phyloP scores from a whole-genome alignment of 2,329 filamentous ascomycete species.

The Diplodia scrobiculata region DNA sequence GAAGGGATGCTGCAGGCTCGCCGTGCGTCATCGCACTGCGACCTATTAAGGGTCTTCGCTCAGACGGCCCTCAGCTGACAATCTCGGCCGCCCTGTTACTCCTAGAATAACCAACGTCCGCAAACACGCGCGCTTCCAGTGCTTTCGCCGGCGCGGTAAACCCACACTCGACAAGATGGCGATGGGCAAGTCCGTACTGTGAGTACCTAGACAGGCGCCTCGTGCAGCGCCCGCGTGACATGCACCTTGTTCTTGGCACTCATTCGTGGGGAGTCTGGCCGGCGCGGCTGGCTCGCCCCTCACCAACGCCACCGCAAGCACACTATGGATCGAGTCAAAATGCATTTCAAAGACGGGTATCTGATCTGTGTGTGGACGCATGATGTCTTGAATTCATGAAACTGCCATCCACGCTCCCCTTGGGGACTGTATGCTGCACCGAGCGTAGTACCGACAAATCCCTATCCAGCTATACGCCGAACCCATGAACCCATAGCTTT shows the following conservation, averaged over 20 bases:
- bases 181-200: background rate
- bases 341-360: constrained; percentile 30
- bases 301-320: constrained; percentile 16
- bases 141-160: background rate
- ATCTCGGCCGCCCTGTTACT: constrained; percentile 23
- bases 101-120: background rate
- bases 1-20: constrained; percentile 8
- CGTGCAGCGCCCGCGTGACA: constrained; percentile 16
- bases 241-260: background rate
- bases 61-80: constrained; percentile 24
- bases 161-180: background rate
- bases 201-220: background rate
- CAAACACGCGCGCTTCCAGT: background rate
- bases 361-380: constrained; percentile 26
- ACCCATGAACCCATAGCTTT: constrained; percentile 23
- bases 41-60: constrained; percentile 23
- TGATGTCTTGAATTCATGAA: constrained; percentile 29
- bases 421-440: constrained; percentile 26
- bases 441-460: constrained; percentile 25
- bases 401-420: constrained; percentile 28
- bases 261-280: constrained; percentile 7
- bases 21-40: constrained; percentile 2
- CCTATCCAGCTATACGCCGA: constrained; percentile 27
- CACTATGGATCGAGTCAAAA: constrained; percentile 14
- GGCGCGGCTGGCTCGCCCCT: constrained; percentile 16